These are phyloP conservation scores for Suillus lakei DNA, from an alignment of 768 basidiomycete species.

Conservation along the genomic window DNA sequence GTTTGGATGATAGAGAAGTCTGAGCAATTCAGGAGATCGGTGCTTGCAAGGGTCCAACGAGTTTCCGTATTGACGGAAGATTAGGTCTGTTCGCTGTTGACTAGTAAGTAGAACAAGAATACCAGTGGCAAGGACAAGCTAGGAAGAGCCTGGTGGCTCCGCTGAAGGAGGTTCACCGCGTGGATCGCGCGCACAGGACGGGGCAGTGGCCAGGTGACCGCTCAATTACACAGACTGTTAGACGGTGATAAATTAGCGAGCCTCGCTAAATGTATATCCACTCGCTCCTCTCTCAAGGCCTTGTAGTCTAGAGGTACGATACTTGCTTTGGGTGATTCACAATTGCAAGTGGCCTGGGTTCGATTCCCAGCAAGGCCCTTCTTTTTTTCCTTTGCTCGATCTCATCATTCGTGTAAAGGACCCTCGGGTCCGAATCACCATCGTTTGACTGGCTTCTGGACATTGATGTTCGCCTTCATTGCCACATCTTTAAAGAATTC, in stretches of 20 bases:
- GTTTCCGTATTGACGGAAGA: not conserved
- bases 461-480: not conserved
- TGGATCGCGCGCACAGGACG: no score
- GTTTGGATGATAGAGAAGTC: not conserved
- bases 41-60: not conserved
- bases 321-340: constrained; percentile 38
- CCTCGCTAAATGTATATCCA: not conserved
- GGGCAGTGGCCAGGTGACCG: no score
- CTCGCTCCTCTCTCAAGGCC: constrained; percentile 14
- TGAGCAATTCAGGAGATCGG: not conserved
- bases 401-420: no score
- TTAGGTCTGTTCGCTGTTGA: no score
- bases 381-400: constrained; percentile 7
- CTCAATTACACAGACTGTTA: no score
- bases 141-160: no score
- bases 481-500: not conserved
- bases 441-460: no score
- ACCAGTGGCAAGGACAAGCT: no score
- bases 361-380: constrained; percentile 28
- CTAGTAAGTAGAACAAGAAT: no score
- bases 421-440: no score
- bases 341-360: constrained; percentile 29
- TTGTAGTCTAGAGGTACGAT: constrained; percentile 44
- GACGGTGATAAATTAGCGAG: no score
- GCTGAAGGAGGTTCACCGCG: no score